phyloP scores from a whole-genome alignment of 2,329 filamentous ascomycete genomes.

The Fragosphaeria purpurea region DNA sequence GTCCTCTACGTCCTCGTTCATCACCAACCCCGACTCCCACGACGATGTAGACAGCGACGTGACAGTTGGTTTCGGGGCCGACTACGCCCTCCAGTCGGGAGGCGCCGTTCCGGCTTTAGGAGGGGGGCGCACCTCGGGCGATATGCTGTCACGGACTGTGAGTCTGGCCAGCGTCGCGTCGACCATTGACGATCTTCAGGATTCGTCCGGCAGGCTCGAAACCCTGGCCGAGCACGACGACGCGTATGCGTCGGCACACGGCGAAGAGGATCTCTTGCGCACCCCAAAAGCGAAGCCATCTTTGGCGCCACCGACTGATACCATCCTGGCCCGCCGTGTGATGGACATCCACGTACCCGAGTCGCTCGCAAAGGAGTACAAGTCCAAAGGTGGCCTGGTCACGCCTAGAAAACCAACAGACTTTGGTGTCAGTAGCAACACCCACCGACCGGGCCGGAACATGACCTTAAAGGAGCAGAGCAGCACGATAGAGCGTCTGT shows the following conservation, averaged over 20 bases:
- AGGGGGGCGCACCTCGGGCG: constrained; percentile 39
- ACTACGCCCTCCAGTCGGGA: constrained; percentile 75
- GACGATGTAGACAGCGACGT: constrained; percentile 63
- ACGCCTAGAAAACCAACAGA: constrained; percentile 46
- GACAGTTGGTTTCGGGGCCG: constrained; percentile 56
- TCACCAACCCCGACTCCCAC: constrained; percentile 41
- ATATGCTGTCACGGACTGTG: constrained; percentile 60
- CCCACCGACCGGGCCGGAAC: constrained; percentile 48
- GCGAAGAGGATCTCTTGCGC: constrained; percentile 40
- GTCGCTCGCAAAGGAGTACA: constrained; percentile 77
- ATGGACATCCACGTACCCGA: constrained; percentile 86
- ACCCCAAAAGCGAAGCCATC: constrained; percentile 57
- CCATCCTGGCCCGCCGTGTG: constrained; percentile 77
- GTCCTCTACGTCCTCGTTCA: constrained; percentile 50
- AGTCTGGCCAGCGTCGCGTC: constrained; percentile 88
- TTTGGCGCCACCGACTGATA: constrained; percentile 64
- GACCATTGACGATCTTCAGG: constrained; percentile 50
- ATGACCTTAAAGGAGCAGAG: constrained; percentile 95
- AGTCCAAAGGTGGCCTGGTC: constrained; percentile 57
- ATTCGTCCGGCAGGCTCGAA: constrained; percentile 40
- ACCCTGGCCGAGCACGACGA: constrained; percentile 40
- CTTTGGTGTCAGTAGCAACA: constrained; percentile 21
- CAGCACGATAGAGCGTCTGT: constrained; percentile 88
- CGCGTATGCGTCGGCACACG: constrained; percentile 16
- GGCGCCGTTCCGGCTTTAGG: constrained; percentile 55